phyloP scores from a whole-genome alignment of 257 asterid species.

The Nicotiana tomentosiformis region DNA sequence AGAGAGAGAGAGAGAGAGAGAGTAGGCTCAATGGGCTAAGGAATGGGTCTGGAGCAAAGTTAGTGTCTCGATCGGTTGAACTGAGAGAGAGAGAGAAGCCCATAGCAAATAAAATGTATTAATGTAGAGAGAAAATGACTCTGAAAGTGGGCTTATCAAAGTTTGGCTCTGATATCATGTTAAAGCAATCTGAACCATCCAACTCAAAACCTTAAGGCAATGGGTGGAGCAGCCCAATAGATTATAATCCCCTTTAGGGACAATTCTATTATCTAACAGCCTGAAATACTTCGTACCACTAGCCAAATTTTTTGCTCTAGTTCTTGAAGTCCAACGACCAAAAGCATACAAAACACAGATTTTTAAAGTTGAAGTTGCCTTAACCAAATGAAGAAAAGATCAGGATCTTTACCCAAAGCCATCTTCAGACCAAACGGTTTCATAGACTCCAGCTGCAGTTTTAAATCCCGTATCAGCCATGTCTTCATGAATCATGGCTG shows the following conservation, averaged over 20 bases:
- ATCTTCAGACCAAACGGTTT: conserved; percentile 74
- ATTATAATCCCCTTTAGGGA: not conserved
- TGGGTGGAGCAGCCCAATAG: not conserved
- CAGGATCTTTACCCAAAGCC: conserved; percentile 59
- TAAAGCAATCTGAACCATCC: not conserved
- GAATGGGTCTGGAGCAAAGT: not conserved
- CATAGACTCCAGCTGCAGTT: conserved; percentile 77
- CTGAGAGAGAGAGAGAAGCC: not conserved
- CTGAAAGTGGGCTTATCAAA: not conserved
- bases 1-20: not conserved
- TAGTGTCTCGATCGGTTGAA: not conserved
- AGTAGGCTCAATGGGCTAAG: not conserved
- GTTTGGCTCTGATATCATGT: not conserved
- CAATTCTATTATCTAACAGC: not conserved
- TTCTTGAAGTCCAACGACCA: not conserved
- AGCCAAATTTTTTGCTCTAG: not conserved
- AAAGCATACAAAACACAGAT: not conserved
- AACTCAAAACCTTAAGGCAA: not conserved
- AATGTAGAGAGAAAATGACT: not conserved
- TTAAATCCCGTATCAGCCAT: conserved; percentile 75
- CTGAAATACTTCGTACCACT: not conserved
- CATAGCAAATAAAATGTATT: not conserved
- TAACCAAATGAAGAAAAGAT: conserved; percentile 2
- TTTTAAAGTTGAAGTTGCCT: not conserved
- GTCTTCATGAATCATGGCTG: conserved; percentile 84